Evolutionary conservation across 2,329 filamentous ascomycete genomes (phyloP), one percentile per base, ranked within the genome.

Genomic region (Trichoderma guizhouense): DNA sequence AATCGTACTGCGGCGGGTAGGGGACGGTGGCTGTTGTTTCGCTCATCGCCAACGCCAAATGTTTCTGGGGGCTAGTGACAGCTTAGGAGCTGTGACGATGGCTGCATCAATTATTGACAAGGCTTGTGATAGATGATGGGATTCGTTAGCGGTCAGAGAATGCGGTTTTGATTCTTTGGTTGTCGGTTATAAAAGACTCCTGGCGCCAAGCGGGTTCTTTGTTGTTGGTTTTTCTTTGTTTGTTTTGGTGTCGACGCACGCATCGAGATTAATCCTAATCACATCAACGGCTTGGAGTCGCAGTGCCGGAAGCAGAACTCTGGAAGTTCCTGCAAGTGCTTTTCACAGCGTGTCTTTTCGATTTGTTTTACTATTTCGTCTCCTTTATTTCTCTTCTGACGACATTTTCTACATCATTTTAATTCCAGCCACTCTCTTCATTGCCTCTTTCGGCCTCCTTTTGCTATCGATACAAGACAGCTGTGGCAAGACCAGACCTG

Each of bases 61-160:
- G 67, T 69, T 69, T 69, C 67, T 61, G 57, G 60, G 55, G 36
- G 65, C 34, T 68, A 36, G 34, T 14, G 34, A 58, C 51, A 53
- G 32, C 21, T 55, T 55, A 57, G 64, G 18, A 26, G 47, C 64
- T 55, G 64, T 58, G 64, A 67, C 32, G 53, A 43, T 30, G 34
- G 67, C 57, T 69, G 67, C 67, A 69, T 62, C 67, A 61, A 53
- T 61, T 69, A 53, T 58, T 39, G 55, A 34, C 53, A 36, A 26
- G 24, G 36, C 18, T 26, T 47, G 53, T 47, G 39, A 69, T 51
- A 21, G 57, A 60, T 61, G 53, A 57, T 67, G 47, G 63, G 63
- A 53, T 57, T 67, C 39, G 12, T n/a, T 69, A 69, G 66, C 66
- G 66, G 66, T 69, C 28, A 69, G 67, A 61, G 67, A 61, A 7